Conservation (phyloP, 2,329 filamentous ascomycete species). For the Chaetomium strumarium region DNA sequence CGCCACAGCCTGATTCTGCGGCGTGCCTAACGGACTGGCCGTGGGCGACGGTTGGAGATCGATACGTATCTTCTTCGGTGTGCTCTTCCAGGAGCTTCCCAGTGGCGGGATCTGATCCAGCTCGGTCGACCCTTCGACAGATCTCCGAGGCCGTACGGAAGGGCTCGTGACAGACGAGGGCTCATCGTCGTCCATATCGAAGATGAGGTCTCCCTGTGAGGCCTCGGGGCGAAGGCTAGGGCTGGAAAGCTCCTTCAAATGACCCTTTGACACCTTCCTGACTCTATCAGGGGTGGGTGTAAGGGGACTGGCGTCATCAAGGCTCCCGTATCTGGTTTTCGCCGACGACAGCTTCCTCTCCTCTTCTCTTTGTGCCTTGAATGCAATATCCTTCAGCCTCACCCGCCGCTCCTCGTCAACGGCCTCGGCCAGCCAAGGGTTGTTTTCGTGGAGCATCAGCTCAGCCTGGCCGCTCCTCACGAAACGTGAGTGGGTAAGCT, state of each 20-base stretch:
- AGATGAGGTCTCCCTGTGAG: conserved; percentile 74
- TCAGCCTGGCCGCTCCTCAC: conserved; percentile 71
- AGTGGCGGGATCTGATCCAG: conserved; percentile 30
- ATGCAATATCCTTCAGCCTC: conserved; percentile 70
- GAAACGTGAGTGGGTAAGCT: conserved; percentile 70
- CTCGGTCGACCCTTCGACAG: conserved; percentile 16
- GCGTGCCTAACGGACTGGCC: neutral
- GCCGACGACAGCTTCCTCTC: conserved; percentile 59
- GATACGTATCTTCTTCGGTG: conserved; percentile 14
- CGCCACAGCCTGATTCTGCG: neutral
- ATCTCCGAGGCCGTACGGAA: conserved; percentile 11
- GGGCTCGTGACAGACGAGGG: conserved; percentile 27
- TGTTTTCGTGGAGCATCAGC: conserved; percentile 54
- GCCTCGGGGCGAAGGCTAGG: conserved; percentile 63
- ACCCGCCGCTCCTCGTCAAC: conserved; percentile 64
- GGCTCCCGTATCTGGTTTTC: conserved; percentile 53
- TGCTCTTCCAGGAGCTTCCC: conserved; percentile 32
- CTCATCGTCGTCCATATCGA: conserved; percentile 85
- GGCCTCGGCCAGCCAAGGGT: conserved; percentile 57
- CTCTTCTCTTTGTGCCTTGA: conserved; percentile 59
- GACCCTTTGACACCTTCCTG: conserved; percentile 42
- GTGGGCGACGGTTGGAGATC: conserved; percentile 5
- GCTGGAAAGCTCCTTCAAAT: conserved; percentile 53
- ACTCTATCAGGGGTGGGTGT: conserved; percentile 40
- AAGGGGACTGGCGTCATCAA: conserved; percentile 52